phyloP scores from a whole-genome alignment of 2,329 filamentous ascomycete genomes.

The Arthroderma sp. region DNA sequence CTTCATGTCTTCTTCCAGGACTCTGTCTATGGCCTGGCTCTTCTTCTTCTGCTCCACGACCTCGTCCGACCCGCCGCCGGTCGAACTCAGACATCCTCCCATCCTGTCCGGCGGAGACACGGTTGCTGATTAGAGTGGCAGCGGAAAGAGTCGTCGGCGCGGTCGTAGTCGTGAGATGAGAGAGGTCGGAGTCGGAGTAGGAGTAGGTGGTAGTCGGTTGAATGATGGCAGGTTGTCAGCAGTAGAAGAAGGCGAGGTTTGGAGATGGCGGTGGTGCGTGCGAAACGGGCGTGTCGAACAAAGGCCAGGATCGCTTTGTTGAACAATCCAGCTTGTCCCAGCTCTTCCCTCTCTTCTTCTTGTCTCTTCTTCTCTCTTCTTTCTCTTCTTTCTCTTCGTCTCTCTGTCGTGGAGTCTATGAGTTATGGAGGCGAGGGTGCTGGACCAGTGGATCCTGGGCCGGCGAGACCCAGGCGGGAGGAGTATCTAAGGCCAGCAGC shows the following conservation, averaged over 20 bases:
- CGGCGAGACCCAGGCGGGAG: not conserved
- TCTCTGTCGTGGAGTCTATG: not conserved
- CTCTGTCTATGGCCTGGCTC: constrained; percentile 89
- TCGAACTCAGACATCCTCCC: constrained; percentile 80
- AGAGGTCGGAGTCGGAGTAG: not conserved
- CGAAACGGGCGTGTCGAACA: not conserved
- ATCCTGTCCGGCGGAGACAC: constrained; percentile 39
- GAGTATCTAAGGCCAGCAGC: not conserved
- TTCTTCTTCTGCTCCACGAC: constrained; percentile 90
- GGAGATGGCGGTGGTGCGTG: not conserved
- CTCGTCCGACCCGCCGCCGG: constrained; percentile 45
- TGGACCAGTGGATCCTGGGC: not conserved
- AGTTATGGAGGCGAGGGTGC: not conserved
- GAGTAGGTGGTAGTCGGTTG: not conserved
- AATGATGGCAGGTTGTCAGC: constrained; percentile 20
- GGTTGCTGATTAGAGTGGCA: not conserved
- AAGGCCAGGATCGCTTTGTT: not conserved
- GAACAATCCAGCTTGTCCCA: too few species aligned
- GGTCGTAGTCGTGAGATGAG: not conserved
- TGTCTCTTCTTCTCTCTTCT: not conserved
- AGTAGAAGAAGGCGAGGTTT: too few species aligned
- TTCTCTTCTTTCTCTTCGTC: not conserved
- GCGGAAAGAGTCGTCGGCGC: not conserved
- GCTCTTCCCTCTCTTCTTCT: not conserved
- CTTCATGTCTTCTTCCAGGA: constrained; percentile 86